phyloP scores from a whole-genome alignment of 345 rosid species.

The Eucalyptus polyanthemos region DNA sequence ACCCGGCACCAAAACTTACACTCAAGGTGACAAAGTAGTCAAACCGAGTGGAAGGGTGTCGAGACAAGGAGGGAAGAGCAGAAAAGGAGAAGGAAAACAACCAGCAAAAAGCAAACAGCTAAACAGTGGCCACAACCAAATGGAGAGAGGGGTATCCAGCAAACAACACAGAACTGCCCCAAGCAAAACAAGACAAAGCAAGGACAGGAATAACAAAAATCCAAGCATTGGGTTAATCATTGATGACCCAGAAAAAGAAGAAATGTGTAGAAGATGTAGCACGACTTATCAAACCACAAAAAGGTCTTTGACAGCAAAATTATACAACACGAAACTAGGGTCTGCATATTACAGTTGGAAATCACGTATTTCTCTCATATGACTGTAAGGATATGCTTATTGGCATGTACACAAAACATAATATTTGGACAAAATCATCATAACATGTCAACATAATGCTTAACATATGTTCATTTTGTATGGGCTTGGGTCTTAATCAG shows the following conservation, averaged over 20 bases:
- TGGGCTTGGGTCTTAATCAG: background rate
- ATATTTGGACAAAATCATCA: background rate
- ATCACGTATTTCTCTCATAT: background rate
- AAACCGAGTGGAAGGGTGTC: too few relatives aligned
- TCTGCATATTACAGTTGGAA: background rate
- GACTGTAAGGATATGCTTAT: background rate
- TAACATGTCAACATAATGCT: background rate
- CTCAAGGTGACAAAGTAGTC: too few relatives aligned
- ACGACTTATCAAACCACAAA: background rate
- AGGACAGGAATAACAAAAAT: too few relatives aligned
- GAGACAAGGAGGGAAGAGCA: too few relatives aligned
- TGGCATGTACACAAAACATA: background rate
- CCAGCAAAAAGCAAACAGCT: too few relatives aligned
- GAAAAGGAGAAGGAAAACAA: too few relatives aligned
- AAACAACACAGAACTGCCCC: too few relatives aligned
- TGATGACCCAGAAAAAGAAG: background rate
- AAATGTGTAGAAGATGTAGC: background rate
- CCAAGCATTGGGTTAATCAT: background rate
- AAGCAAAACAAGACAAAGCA: too few relatives aligned
- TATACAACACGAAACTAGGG: background rate
- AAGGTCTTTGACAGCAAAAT: background rate
- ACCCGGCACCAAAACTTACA: too few relatives aligned
- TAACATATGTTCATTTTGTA: background rate
- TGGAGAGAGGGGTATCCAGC: too few relatives aligned
- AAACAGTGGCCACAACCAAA: too few relatives aligned